Conservation (phyloP, 78 protist genomes). For the Paulinella micropora region DNA sequence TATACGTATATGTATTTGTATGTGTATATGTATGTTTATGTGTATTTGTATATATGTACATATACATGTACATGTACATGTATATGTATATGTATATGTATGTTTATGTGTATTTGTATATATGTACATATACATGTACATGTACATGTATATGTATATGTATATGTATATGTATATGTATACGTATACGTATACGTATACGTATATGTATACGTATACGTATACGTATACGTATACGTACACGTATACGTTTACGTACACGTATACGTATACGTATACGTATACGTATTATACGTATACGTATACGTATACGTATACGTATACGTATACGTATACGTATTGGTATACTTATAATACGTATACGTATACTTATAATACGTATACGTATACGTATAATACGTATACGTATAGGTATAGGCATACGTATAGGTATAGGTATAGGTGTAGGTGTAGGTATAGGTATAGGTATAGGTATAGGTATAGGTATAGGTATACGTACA, state of each 20-base stretch:
- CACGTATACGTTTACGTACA: background rate
- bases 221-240: background rate
- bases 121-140: background rate
- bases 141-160: background rate
- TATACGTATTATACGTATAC: background rate
- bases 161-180: background rate
- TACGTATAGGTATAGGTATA: background rate
- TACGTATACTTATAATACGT: background rate
- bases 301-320: background rate
- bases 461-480: background rate
- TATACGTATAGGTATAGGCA: too few species aligned
- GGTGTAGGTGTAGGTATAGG: background rate
- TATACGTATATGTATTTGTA: background rate
- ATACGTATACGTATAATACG: background rate
- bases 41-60: background rate
- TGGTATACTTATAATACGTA: background rate
- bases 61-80: background rate
- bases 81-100: background rate
- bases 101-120: background rate
- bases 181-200: background rate
- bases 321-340: background rate
- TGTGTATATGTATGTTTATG: background rate
- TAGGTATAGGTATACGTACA: background rate
- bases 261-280: background rate
- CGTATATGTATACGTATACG: background rate